Conservation (phyloP, 805 yeast genomes). For the Wickerhamiella siamensis region DNA sequence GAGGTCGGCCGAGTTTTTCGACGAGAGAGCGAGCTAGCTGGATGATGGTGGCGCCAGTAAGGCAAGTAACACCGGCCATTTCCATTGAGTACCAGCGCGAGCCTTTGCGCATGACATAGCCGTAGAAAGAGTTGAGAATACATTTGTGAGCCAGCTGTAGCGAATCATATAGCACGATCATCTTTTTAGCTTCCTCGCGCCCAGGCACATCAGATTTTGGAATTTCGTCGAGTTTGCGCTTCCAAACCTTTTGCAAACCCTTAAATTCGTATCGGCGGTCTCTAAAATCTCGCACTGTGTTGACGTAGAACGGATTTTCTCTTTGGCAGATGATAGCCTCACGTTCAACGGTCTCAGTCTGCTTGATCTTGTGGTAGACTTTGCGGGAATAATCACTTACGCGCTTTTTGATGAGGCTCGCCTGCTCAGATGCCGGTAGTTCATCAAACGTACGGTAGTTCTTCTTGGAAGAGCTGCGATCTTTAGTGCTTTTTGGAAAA, state of each 20-base stretch:
- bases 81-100: constrained; percentile 99
- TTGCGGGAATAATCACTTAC: constrained; percentile 73
- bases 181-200: constrained; percentile 81
- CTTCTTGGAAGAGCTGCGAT: neutral
- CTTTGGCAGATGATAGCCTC: constrained; percentile 94
- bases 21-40: constrained; percentile 91
- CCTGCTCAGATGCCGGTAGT: constrained; percentile 64
- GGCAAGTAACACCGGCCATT: constrained; percentile 98
- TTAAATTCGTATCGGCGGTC: constrained; percentile 94
- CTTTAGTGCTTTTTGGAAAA: constrained; percentile 2
- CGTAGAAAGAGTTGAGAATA: constrained; percentile 89
- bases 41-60: constrained; percentile 94
- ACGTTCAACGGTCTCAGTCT: constrained; percentile 69
- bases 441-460: constrained; percentile 44
- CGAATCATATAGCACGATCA: constrained; percentile 88
- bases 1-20: constrained; percentile 85
- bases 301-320: constrained; percentile 92
- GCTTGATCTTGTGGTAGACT: constrained; percentile 67
- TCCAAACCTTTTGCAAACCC: constrained; percentile 88
- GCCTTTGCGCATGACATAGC: constrained; percentile 98
- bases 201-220: constrained; percentile 40
- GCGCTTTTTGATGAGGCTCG: constrained; percentile 56
- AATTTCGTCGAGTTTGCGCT: constrained; percentile 53
- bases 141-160: constrained; percentile 94
- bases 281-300: constrained; percentile 87